Conservation (phyloP, 225 moss, liverwort and hornwort genomes). For the Antitrichia curtipendula region DNA sequence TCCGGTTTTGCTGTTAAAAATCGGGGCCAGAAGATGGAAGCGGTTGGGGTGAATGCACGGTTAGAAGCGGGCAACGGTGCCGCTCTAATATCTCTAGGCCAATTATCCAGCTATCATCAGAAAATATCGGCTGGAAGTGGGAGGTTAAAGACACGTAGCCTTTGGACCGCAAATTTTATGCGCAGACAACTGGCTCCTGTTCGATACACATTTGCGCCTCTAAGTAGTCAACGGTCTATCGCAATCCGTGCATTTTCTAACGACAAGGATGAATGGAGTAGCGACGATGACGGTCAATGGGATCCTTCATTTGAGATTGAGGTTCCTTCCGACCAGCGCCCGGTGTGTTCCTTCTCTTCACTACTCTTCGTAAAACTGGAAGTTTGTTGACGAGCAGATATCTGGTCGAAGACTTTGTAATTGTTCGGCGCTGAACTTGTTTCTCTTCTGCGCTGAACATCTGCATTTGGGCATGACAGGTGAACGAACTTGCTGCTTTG, state of each 20-base stretch:
- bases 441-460: neutral
- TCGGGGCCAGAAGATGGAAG: constrained; percentile 27
- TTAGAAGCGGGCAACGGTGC: neutral
- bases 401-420: neutral
- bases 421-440: neutral
- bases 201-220: constrained; percentile 1
- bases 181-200: neutral
- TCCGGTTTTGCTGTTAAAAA: neutral
- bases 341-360: constrained; percentile 17
- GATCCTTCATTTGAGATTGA: constrained; percentile 53
- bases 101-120: constrained; percentile 1
- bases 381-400: neutral
- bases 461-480: constrained; percentile 6
- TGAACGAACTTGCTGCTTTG: constrained; percentile 52
- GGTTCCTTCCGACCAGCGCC: constrained; percentile 55
- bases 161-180: constrained; percentile 6
- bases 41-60: constrained; percentile 12
- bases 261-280: constrained; percentile 24
- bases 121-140: constrained; percentile 2
- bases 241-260: constrained; percentile 33
- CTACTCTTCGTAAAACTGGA: neutral
- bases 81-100: neutral
- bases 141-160: neutral
- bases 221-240: neutral
- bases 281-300: constrained; percentile 36